These are phyloP conservation scores for Suhomyces kilbournensis DNA, from an alignment of 805 yeast genomes.

Conservation along the genomic window DNA sequence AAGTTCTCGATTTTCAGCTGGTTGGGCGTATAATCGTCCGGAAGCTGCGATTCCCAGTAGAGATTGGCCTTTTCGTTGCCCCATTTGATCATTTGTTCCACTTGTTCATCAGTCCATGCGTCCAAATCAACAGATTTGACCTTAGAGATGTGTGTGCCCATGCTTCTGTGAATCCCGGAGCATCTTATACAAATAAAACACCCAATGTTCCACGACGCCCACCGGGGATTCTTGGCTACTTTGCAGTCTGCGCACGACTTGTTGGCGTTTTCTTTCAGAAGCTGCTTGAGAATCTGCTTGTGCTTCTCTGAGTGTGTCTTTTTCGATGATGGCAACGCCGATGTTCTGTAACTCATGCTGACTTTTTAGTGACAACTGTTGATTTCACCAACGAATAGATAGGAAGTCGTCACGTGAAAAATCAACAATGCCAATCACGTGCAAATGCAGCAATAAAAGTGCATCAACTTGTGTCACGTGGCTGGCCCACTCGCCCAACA, in stretches of 20 bases:
- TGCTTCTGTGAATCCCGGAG: constrained; percentile 90
- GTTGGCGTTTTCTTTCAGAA: constrained; percentile 76
- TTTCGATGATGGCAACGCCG: constrained; percentile 42
- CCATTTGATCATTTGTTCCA: constrained; percentile 77
- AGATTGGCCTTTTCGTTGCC: constrained; percentile 77
- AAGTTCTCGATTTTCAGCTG: constrained; percentile 83
- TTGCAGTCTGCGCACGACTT: constrained; percentile 90
- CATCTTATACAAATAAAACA: constrained; percentile 91
- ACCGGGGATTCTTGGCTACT: constrained; percentile 82
- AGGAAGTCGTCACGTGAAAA: not conserved
- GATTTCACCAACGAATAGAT: not conserved
- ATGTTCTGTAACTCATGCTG: constrained; percentile 7
- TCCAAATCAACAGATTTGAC: constrained; percentile 94
- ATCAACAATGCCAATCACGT: no score
- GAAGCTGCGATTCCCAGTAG: constrained; percentile 82
- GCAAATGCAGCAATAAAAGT: no score
- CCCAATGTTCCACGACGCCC: constrained; percentile 98
- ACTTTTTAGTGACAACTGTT: not conserved
- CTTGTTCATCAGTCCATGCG: constrained; percentile 94
- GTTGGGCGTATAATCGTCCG: constrained; percentile 71
- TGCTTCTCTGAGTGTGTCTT: constrained; percentile 51
- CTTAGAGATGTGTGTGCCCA: constrained; percentile 93
- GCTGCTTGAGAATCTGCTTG: constrained; percentile 68
- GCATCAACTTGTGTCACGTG: no score
- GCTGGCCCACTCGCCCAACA: no score